These are phyloP conservation scores for Acephala macrosclerotiorum DNA, from an alignment of 2,329 filamentous ascomycete genomes.

Conservation along the genomic window DNA sequence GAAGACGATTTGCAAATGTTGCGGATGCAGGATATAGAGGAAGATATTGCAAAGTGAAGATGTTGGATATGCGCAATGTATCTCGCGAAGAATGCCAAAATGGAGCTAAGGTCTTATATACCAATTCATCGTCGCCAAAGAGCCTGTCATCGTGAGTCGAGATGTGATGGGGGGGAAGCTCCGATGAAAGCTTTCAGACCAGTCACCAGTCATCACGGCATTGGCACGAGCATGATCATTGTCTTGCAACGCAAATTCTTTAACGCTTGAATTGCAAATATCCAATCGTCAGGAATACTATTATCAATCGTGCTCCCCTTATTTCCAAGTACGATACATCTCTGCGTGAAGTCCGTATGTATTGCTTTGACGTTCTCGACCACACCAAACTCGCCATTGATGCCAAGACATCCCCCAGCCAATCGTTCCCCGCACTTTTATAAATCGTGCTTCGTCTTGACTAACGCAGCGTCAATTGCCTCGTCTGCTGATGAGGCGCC, in stretches of 20 bases:
- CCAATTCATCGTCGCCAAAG: not conserved
- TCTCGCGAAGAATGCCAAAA: not conserved
- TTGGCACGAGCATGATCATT: constrained; percentile 9
- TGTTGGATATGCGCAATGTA: not conserved
- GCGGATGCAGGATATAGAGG: not conserved
- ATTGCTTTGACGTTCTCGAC: constrained; percentile 3
- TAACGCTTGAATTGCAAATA: not conserved
- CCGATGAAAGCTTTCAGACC: not conserved
- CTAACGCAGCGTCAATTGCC: constrained; percentile 21
- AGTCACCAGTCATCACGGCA: constrained; percentile 15
- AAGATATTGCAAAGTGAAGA: not conserved
- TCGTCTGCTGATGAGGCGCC: constrained; percentile 1
- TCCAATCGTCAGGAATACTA: constrained; percentile 19
- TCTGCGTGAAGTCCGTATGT: too few species aligned
- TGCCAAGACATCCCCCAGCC: constrained; percentile 11
- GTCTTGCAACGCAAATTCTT: not conserved
- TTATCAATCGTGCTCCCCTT: constrained; percentile 16
- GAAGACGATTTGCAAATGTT: not conserved
- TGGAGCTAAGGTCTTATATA: not conserved
- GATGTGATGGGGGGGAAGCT: not conserved
- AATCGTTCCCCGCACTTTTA: constrained; percentile 25
- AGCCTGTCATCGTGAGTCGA: not conserved
- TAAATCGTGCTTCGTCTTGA: constrained; percentile 31
- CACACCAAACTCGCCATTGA: not conserved
- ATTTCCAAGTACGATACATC: not conserved